Percentiles rank a stretch among this genome's conserved stretches.
Evolutionary conservation across 2,329 filamentous ascomycete species (phyloP).

Genomic region (Plenodomus tracheiphilus): DNA sequence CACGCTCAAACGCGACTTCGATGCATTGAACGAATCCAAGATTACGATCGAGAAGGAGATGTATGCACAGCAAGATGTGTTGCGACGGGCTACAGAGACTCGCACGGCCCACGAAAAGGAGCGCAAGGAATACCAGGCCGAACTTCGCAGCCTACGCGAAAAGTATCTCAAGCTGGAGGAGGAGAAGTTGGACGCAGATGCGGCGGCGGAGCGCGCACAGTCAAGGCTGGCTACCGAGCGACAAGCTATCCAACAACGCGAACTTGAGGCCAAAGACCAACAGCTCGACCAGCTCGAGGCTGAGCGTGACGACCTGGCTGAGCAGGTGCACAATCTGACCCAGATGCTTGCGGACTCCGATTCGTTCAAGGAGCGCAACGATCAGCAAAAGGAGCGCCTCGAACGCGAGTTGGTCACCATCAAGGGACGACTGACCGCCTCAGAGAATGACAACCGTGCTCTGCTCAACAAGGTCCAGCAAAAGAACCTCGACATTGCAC

Average conservation of each 20-base stretch:
- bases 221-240: constrained; percentile 77
- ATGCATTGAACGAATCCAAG: constrained; percentile 87
- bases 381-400: constrained; percentile 90
- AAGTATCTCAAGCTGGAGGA: constrained; percentile 86
- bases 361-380: constrained; percentile 84
- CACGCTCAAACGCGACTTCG: constrained; percentile 80
- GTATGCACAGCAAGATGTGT: constrained; percentile 90
- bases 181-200: constrained; percentile 79
- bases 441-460: constrained; percentile 93
- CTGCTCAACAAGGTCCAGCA: constrained; percentile 97
- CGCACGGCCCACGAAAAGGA: constrained; percentile 80
- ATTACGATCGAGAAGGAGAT: constrained; percentile 98
- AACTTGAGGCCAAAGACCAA: constrained; percentile 77
- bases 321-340: constrained; percentile 82
- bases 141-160: constrained; percentile 79
- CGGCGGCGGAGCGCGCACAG: constrained; percentile 78
- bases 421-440: constrained; percentile 85
- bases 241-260: constrained; percentile 74
- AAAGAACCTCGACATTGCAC: constrained; percentile 93
- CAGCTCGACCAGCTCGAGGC: constrained; percentile 77
- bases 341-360: constrained; percentile 87
- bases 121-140: constrained; percentile 83
- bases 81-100: constrained; percentile 82
- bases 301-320: constrained; percentile 75
- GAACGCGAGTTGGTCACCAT: constrained; percentile 90